Evolutionary conservation across 2,329 filamentous ascomycete species (phyloP).

Genomic region (Colletotrichum caudatum): DNA sequence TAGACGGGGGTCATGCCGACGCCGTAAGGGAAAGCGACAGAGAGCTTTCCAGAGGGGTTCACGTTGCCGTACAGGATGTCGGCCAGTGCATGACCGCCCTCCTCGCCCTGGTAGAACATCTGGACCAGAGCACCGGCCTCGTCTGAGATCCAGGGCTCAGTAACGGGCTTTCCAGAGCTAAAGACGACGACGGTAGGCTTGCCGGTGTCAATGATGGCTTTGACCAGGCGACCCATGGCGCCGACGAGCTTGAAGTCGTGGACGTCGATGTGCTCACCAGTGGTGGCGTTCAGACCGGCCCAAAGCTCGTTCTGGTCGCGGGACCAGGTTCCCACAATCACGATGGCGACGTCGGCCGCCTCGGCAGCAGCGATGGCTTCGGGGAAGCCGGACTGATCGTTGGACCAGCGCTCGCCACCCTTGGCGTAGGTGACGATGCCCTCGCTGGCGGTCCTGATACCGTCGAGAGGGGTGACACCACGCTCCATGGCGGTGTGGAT

Average conservation of each 20-base stretch:
- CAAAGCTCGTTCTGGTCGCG: conserved; percentile 79
- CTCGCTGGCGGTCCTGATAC: conserved; percentile 71
- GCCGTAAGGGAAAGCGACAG: conserved; percentile 75
- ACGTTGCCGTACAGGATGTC: conserved; percentile 74
- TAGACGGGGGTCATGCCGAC: conserved; percentile 76
- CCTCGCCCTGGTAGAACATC: conserved; percentile 80
- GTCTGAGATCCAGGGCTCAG: conserved; percentile 78
- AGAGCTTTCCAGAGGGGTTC: conserved; percentile 75
- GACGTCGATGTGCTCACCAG: conserved; percentile 79
- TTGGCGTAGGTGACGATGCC: conserved; percentile 74
- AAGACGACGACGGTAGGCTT: conserved; percentile 77
- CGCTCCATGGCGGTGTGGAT: conserved; percentile 72
- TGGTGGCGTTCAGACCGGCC: conserved; percentile 78
- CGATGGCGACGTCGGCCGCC: conserved; percentile 77
- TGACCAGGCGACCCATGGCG: conserved; percentile 74
- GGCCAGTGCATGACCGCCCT: conserved; percentile 75
- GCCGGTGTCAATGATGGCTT: conserved; percentile 74
- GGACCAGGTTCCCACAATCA: conserved; percentile 81
- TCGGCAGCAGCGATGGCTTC: conserved; percentile 75
- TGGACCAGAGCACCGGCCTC: conserved; percentile 75
- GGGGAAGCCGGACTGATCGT: conserved; percentile 73
- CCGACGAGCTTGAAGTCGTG: conserved; percentile 74
- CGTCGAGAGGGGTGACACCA: conserved; percentile 77
- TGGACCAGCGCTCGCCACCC: conserved; percentile 80
- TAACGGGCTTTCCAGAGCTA: conserved; percentile 78